Evolutionary conservation across 1,284 basidiomycete species (phyloP).

Genomic region (Kwoniella shivajii): DNA sequence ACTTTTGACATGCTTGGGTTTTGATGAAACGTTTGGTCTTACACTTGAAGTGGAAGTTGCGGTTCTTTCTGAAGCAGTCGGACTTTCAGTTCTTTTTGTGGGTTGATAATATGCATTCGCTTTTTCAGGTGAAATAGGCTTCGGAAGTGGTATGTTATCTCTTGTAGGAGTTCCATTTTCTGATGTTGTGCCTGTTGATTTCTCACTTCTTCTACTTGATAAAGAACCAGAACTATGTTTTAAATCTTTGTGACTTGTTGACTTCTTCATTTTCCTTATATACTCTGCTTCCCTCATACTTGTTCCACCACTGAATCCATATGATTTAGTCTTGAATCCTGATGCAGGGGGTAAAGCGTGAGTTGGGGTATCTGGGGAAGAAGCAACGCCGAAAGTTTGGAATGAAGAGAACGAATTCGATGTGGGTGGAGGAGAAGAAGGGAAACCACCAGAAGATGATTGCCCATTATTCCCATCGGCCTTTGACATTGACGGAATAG

Average conservation of each 20-base stretch:
- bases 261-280: conserved; percentile 37
- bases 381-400: conserved; percentile 28
- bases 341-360: background rate
- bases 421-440: conserved; percentile 27
- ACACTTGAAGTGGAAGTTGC: conserved; percentile 20
- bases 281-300: conserved; percentile 45
- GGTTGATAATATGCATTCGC: conserved; percentile 18
- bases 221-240: conserved; percentile 7
- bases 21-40: background rate
- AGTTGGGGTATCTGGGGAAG: conserved; percentile 9
- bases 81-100: conserved; percentile 12
- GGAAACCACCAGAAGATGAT: background rate
- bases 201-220: conserved; percentile 3
- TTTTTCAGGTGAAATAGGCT: conserved; percentile 17
- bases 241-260: conserved; percentile 23
- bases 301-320: conserved; percentile 44
- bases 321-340: conserved; percentile 32
- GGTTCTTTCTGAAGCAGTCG: conserved; percentile 21
- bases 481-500: conserved; percentile 8
- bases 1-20: background rate
- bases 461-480: conserved; percentile 1
- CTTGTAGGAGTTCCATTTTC: conserved; percentile 5
- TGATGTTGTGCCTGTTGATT: background rate
- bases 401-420: conserved; percentile 38
- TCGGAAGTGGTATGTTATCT: conserved; percentile 11